Percentiles rank a stretch among this genome's conserved stretches.
These are phyloP conservation scores for Calocera viscosa DNA, from an alignment of 768 basidiomycete species.

Conservation along the genomic window DNA sequence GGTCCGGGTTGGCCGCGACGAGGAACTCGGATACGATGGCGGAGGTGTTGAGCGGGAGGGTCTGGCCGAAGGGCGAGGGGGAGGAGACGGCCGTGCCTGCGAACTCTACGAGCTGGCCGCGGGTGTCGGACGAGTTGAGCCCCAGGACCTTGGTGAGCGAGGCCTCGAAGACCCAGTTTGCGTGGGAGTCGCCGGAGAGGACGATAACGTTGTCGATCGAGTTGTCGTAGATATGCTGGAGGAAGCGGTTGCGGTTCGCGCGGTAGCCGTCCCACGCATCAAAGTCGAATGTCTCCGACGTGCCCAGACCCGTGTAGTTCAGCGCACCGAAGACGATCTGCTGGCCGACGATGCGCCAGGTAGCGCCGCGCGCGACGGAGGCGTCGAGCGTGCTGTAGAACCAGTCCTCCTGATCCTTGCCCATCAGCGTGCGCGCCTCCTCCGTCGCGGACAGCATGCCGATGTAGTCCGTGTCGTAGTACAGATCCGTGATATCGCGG, in stretches of 20 bases:
- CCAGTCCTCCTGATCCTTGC: constrained; percentile 44
- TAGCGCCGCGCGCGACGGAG: constrained; percentile 36
- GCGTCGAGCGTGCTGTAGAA: constrained; percentile 36
- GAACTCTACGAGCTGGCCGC: constrained; percentile 50
- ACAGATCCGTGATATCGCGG: constrained; percentile 44
- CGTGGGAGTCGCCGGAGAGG: constrained; percentile 51
- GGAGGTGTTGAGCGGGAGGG: constrained; percentile 31
- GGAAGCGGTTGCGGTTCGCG: constrained; percentile 41
- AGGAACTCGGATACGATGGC: constrained; percentile 30
- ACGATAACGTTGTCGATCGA: constrained; percentile 44
- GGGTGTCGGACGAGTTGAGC: constrained; percentile 29
- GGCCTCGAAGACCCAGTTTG: constrained; percentile 49
- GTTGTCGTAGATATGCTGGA: constrained; percentile 40
- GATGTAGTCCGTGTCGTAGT: constrained; percentile 37
- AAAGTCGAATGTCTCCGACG: constrained; percentile 28
- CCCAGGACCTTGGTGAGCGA: constrained; percentile 37
- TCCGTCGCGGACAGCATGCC: background rate
- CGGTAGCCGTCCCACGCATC: constrained; percentile 52
- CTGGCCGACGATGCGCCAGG: constrained; percentile 47
- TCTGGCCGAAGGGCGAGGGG: constrained; percentile 35
- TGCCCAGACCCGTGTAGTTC: constrained; percentile 26
- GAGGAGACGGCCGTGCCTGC: constrained; percentile 50
- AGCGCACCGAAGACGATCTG: constrained; percentile 47
- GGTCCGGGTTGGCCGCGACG: constrained; percentile 34
- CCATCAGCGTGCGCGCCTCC: constrained; percentile 42